Evolutionary conservation across 306 rosid genomes (phyloP).

Genomic region (Pueraria montana): DNA sequence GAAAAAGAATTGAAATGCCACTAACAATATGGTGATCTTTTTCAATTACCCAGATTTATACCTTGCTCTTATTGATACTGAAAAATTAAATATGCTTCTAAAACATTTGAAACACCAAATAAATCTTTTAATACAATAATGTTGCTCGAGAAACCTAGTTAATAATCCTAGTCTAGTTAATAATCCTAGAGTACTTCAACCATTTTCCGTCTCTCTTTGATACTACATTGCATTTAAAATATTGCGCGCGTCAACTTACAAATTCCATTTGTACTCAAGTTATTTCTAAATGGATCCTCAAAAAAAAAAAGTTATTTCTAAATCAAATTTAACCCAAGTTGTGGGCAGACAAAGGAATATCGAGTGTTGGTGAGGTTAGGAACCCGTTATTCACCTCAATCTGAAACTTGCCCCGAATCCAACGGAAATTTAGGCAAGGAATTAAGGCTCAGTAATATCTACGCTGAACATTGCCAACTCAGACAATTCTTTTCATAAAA

Average conservation of each 20-base stretch:
- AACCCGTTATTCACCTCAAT: not conserved
- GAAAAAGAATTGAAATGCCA: no score
- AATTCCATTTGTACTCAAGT: not conserved
- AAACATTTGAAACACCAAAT: not conserved
- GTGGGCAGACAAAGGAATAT: not conserved
- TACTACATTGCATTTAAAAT: not conserved
- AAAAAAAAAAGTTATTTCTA: not conserved
- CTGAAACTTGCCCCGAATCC: not conserved
- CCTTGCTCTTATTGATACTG: not conserved
- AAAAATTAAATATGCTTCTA: not conserved
- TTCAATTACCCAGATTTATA: no score
- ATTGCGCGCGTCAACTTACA: not conserved
- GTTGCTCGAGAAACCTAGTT: not conserved
- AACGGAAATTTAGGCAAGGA: conserved; percentile 4
- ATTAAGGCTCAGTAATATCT: conserved; percentile 8
- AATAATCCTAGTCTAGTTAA: not conserved
- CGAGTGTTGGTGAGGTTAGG: not conserved
- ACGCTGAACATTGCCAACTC: conserved; percentile 11
- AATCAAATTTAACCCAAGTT: not conserved
- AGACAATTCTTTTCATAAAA: not conserved
- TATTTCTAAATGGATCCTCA: not conserved
- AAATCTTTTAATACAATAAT: not conserved
- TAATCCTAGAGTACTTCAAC: no score
- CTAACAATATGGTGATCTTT: no score
- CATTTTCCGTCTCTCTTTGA: not conserved